Percentiles rank a stretch among this genome's conserved stretches.
phyloP scores from a whole-genome alignment of 192 early-diverging fungal species.

The Phycomyces nitens region DNA sequence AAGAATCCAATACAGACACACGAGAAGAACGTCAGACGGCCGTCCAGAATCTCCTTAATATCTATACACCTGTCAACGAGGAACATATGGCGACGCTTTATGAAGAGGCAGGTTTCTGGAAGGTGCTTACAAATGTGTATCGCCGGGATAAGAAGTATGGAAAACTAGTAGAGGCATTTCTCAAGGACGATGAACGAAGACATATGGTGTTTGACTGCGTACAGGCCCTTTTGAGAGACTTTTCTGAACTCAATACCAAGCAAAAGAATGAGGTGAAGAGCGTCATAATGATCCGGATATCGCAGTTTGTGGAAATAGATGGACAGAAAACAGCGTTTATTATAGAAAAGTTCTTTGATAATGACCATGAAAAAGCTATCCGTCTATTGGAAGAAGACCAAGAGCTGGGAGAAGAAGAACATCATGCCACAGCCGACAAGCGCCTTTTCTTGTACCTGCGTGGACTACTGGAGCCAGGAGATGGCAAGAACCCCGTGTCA shows the following conservation, averaged over 20 bases:
- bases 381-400: conserved; percentile 37
- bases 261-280: conserved; percentile 47
- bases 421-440: conserved; percentile 35
- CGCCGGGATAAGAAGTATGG: conserved; percentile 53
- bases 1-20: conserved; percentile 41
- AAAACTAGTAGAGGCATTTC: conserved; percentile 47
- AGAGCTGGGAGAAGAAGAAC: conserved; percentile 34
- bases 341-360: conserved; percentile 47
- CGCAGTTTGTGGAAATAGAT: conserved; percentile 59
- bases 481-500: neutral
- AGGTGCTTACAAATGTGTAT: conserved; percentile 54
- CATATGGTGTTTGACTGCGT: conserved; percentile 52
- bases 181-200: conserved; percentile 50
- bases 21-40: conserved; percentile 50
- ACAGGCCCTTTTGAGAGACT: conserved; percentile 37
- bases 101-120: conserved; percentile 53
- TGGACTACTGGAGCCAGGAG: conserved; percentile 46
- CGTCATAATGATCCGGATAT: conserved; percentile 46
- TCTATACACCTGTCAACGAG: conserved; percentile 52
- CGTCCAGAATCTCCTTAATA: conserved; percentile 49
- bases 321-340: conserved; percentile 52
- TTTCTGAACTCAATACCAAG: conserved; percentile 34
- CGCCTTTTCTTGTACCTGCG: conserved; percentile 53
- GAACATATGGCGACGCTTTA: conserved; percentile 47
- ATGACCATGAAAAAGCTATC: conserved; percentile 50